Evolutionary conservation across 2,329 filamentous ascomycete genomes (phyloP), one percentile per base, ranked within the genome.

Genomic region (Sclerotinia glacialis): DNA sequence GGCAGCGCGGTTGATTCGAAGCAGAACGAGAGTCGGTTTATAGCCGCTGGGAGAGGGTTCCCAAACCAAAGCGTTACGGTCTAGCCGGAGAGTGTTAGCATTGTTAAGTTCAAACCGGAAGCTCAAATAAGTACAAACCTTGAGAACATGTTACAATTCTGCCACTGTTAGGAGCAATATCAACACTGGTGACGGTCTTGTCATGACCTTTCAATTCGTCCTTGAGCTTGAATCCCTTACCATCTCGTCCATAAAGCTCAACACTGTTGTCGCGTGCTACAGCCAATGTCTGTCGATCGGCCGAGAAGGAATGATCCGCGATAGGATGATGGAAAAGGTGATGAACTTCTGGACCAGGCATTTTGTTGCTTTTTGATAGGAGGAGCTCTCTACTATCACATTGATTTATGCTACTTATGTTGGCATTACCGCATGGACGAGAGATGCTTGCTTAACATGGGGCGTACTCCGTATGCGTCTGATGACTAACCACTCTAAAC

Each of bases 81-180:
- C 95, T 96, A 73, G 9, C 62, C 66, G 44, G 64, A 55, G 46
- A 56, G 47, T 50, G 28, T 67, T 62, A 28, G 52, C 34, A 52
- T 61, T 60, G 9, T 52, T 23, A 5, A 31, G 5, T 52, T 9
- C 7, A 14, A 26, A 8, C 5, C 8, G 11, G 7, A 50, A 54
- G n/a, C n/a, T 40, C 26, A 8, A 34, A 18, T 54, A 21, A 8
- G 21, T 44, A 74, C 80, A 64, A 73, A 94, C 92, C 93, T 82
- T 99, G 95, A 31, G 94, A 97, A 81, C 94, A 99, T 65, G 95
- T 96, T 46, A 99, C 95, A 75, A 99, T 99, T 76, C 92, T 92
- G 67, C 95, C 94, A 72, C 88, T 94, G 69, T 86, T 87, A 23
- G 93, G 91, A 2, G 95, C 94, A 80, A 99, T 97, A 76, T 99